Percentiles rank a stretch among this genome's conserved stretches.
Conservation (phyloP, 140 eudicot genomes). For the Flaveria floridana region DNA sequence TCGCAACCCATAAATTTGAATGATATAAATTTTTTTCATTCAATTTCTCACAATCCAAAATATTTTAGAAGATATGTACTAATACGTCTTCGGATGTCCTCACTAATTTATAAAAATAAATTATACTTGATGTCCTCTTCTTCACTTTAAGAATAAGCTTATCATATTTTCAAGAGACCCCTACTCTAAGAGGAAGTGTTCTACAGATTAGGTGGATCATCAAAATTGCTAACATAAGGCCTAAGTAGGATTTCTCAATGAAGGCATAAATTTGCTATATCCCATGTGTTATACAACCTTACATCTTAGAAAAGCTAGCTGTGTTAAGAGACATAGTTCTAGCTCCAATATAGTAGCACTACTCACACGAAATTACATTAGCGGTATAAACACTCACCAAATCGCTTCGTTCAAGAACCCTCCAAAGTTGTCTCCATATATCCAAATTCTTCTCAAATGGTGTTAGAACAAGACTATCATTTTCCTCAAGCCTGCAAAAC, state of each 20-base stretch:
- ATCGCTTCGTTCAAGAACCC: constrained; percentile 96
- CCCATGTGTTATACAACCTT: background rate
- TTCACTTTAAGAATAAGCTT: too few relatives aligned
- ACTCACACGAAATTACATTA: background rate
- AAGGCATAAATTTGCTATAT: too few relatives aligned
- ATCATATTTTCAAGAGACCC: too few relatives aligned
- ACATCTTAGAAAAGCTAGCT: background rate
- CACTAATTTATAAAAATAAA: background rate
- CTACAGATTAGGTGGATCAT: too few relatives aligned
- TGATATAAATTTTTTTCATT: too few relatives aligned
- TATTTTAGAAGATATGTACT: background rate
- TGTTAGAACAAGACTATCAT: constrained; percentile 88
- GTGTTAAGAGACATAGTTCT: background rate
- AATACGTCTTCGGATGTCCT: background rate
- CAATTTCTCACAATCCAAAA: background rate
- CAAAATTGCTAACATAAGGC: too few relatives aligned
- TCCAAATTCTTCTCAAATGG: constrained; percentile 97
- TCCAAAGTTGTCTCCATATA: constrained; percentile 99
- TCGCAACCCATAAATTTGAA: background rate
- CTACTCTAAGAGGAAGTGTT: too few relatives aligned
- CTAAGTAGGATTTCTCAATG: too few relatives aligned
- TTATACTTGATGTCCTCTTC: background rate
- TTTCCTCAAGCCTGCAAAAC: constrained; percentile 81
- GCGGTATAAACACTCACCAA: constrained; percentile 46
- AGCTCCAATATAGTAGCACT: background rate